These are phyloP conservation scores for Racocetra persica DNA, from an alignment of 371 early-diverging fungal genomes.

Conservation along the genomic window DNA sequence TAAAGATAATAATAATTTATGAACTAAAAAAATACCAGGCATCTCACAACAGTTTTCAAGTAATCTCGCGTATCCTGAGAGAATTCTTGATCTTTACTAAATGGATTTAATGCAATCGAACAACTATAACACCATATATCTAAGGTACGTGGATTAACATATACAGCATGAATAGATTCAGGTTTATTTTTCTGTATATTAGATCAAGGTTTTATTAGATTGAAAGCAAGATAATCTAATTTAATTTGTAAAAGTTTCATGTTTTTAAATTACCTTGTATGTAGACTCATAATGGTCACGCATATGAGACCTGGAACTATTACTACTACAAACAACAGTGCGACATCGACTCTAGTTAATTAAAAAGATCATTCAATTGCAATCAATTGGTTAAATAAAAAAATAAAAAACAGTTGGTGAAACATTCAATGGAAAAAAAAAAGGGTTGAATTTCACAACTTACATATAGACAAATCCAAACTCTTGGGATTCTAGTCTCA, in stretches of 20 bases:
- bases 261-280: constrained; percentile 5
- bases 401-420: background rate
- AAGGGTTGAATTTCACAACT: background rate
- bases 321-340: constrained; percentile 15
- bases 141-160: constrained; percentile 45
- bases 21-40: constrained; percentile 46
- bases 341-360: constrained; percentile 24
- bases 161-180: constrained; percentile 27
- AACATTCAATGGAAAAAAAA: background rate
- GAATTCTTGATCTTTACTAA: constrained; percentile 42
- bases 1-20: constrained; percentile 22
- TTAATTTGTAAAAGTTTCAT: background rate
- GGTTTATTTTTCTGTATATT: constrained; percentile 1
- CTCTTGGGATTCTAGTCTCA: constrained; percentile 21
- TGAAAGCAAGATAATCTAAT: background rate
- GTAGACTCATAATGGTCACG: constrained; percentile 3
- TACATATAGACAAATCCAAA: constrained; percentile 40
- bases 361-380: background rate
- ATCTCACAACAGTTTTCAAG: constrained; percentile 50
- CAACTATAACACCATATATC: constrained; percentile 52
- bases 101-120: constrained; percentile 50
- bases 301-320: constrained; percentile 8
- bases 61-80: constrained; percentile 45
- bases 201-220: background rate
- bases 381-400: background rate